phyloP scores from a whole-genome alignment of 495 filamentous ascomycete genomes.

The Aspergillus olivimuriae region DNA sequence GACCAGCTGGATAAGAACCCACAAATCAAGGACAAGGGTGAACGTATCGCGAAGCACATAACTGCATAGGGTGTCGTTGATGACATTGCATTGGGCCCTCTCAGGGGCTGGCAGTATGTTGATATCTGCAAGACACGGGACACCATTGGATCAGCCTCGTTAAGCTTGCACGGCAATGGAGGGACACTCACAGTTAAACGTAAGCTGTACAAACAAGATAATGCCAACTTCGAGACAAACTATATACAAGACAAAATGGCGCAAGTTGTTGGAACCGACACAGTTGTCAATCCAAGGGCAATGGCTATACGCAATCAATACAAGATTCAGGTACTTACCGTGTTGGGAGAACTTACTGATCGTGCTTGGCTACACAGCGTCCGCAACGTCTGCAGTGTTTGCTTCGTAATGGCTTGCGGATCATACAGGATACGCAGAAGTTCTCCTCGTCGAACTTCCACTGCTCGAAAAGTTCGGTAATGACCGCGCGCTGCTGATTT shows the following conservation, averaged over 20 bases:
- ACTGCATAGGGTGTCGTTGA: conserved; percentile 66
- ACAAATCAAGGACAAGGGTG: conserved; percentile 69
- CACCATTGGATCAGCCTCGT: too few relatives aligned
- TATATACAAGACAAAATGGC: conserved; percentile 90
- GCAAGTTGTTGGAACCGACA: conserved; percentile 86
- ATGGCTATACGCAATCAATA: conserved; percentile 61
- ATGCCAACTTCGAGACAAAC: conserved; percentile 71
- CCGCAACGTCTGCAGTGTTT: conserved; percentile 91
- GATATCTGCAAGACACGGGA: conserved; percentile 49
- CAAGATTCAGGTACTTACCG: not conserved
- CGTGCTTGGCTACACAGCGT: conserved; percentile 92
- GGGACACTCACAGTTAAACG: conserved; percentile 45
- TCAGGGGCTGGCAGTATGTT: conserved; percentile 43
- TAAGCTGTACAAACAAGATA: conserved; percentile 50
- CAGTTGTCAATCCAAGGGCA: conserved; percentile 98
- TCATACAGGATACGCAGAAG: conserved; percentile 92
- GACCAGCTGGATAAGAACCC: conserved; percentile 73
- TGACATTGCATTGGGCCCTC: conserved; percentile 61
- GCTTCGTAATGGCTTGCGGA: conserved; percentile 81
- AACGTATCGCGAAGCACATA: conserved; percentile 75
- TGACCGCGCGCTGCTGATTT: conserved; percentile 77
- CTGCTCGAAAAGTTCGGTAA: conserved; percentile 71
- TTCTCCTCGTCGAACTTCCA: conserved; percentile 93
- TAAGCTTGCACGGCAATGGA: too few relatives aligned
- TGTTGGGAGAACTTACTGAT: conserved; percentile 63